phyloP scores from a whole-genome alignment of 2,329 filamentous ascomycete genomes.

The Cercospora sesami region DNA sequence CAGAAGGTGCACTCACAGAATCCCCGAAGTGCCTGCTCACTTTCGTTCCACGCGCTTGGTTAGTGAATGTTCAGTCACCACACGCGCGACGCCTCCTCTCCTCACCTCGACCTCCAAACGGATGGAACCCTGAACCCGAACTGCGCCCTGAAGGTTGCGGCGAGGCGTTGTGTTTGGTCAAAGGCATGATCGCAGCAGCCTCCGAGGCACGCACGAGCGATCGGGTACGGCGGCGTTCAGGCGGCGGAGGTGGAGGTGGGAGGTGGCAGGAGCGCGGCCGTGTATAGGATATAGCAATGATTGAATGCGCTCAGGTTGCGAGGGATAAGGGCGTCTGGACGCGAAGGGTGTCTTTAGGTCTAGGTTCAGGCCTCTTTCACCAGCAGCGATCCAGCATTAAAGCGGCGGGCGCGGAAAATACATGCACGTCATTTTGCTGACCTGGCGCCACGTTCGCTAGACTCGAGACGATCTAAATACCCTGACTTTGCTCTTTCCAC shows the following conservation, averaged over 20 bases:
- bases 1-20: slow-evolving; percentile 42
- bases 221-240: background rate
- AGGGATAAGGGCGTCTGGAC: background rate
- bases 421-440: background rate
- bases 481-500: background rate
- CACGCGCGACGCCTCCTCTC: background rate
- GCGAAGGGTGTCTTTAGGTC: background rate
- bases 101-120: slow-evolving; percentile 50
- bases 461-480: background rate
- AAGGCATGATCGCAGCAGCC: slow-evolving; percentile 10
- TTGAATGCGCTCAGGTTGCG: background rate
- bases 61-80: background rate
- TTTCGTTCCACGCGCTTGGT: background rate
- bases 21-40: slow-evolving; percentile 55
- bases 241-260: background rate
- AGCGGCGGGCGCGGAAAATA: background rate
- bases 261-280: background rate
- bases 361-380: background rate
- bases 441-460: background rate
- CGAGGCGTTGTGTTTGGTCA: slow-evolving; percentile 16
- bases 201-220: background rate
- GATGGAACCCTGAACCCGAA: slow-evolving; percentile 49
- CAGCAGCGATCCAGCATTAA: background rate
- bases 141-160: slow-evolving; percentile 20
- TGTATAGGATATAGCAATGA: background rate